Base-by-base conservation (phyloP, 2,329 filamentous ascomycete species). In the Exophiala spinifera region DNA sequence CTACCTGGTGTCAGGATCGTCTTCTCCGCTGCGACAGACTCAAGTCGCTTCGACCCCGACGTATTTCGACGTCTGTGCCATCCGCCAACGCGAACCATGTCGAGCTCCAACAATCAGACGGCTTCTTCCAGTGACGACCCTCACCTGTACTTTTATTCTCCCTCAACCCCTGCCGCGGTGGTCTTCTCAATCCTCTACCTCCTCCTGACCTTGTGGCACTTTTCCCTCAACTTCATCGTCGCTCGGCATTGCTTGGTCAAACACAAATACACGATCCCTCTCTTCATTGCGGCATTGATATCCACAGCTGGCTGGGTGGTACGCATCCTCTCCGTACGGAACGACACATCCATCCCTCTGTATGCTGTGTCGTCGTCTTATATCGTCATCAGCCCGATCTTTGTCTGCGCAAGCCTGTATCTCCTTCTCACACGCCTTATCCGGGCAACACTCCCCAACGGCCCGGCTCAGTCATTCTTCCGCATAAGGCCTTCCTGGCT, bases 351-450 rank as follows among this genome's bases (percentile, higher is more conserved):
- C 3, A 65, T 77, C 34, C 61, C 65, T 1, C 64, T 73, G 1
- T 77, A 75, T 49, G 69, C 76, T 4, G 59, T 69, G 36, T 72
- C 69, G 1, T 59, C 69, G 3, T 71, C 70, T 0, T 66, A 76
- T 19, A 74, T 77, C n/a, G 73, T 79, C 11, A 67, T 80, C 37
- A 75, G 76, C 0, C 78, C 78, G 0, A 69, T 79, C 39, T 71
- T 79, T 48, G 64, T 79, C 46, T 76, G 76, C 14, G 78, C 77
- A 0, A 76, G 74, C 1, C 75, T 79, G 51, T 80, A 80, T 63
- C 70, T 80, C 49, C 71, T 80, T 43, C 73, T 80, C 48, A 76
- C 74, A n/a, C 71, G 74, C 11, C 65, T 80, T 4, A 74, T 78
- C 50, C 64, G 70, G 10, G 63, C 66, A 10, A 70, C 71, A 8